These are phyloP conservation scores for Malus domestica DNA, from an alignment of 306 rosid species.

Conservation along the genomic window ASM211411v1 NC_041803.1:24707001-24707500, in stretches of 20 bases:
- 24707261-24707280: conserved; percentile 51
- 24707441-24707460: conserved; percentile 49
- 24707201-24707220: conserved; percentile 27
- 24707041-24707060: conserved; percentile 31
- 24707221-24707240: conserved; percentile 67
- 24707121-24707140: conserved; percentile 24
- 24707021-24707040: conserved; percentile 29
- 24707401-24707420: conserved; percentile 38
- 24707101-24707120: neutral
- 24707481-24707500: conserved; percentile 23
- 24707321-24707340: conserved; percentile 8
- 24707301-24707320: conserved; percentile 27
- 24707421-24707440: conserved; percentile 47
- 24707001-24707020: conserved; percentile 5
- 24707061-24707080: neutral
- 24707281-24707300: conserved; percentile 24
- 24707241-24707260: conserved; percentile 36
- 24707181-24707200: conserved; percentile 4
- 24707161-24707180: conserved; percentile 14
- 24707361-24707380: neutral
- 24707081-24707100: neutral
- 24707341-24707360: neutral
- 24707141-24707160: conserved; percentile 46
- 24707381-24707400: neutral
- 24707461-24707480: conserved; percentile 34